These are phyloP conservation scores for Sporothrix globosa DNA, from an alignment of 2,329 filamentous ascomycete genomes.

Conservation along the genomic window DNA sequence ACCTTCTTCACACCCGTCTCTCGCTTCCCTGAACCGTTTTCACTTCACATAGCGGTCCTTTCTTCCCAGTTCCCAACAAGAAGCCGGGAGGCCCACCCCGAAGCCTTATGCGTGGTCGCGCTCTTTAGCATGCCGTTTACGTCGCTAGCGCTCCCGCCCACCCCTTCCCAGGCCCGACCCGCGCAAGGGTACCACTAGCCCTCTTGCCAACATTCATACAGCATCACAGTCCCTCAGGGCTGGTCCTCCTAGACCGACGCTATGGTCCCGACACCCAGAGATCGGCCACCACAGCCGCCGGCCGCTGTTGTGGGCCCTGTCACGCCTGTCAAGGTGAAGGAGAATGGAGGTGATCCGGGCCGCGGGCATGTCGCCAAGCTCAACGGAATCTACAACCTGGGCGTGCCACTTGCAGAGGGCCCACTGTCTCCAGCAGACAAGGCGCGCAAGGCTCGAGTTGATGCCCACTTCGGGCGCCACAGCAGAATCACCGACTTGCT, in stretches of 20 bases:
- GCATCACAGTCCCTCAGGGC: not conserved
- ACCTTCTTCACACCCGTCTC: not conserved
- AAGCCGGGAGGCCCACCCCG: not conserved
- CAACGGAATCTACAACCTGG: conserved; percentile 41
- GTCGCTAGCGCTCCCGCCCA: conserved; percentile 23
- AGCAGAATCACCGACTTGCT: conserved; percentile 38
- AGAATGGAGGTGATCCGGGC: conserved; percentile 32
- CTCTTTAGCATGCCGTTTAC: conserved; percentile 10
- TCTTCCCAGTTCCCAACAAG: not conserved
- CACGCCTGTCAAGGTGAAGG: conserved; percentile 32
- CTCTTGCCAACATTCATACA: not conserved
- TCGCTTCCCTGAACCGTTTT: not conserved
- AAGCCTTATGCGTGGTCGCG: not conserved
- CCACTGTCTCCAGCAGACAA: conserved; percentile 36
- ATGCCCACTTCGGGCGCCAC: conserved; percentile 36
- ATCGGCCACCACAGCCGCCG: not conserved
- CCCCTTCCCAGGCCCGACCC: conserved; percentile 17
- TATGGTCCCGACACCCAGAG: conserved; percentile 14
- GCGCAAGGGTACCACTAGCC: not conserved
- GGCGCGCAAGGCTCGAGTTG: conserved; percentile 30
- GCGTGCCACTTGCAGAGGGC: conserved; percentile 37
- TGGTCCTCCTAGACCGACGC: not conserved
- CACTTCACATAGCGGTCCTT: not conserved
- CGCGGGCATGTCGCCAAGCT: conserved; percentile 37
- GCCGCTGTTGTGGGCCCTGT: conserved; percentile 14